Base-by-base conservation (phyloP, 495 filamentous ascomycete genomes). In the Hyaloscypha hepaticicola region DNA sequence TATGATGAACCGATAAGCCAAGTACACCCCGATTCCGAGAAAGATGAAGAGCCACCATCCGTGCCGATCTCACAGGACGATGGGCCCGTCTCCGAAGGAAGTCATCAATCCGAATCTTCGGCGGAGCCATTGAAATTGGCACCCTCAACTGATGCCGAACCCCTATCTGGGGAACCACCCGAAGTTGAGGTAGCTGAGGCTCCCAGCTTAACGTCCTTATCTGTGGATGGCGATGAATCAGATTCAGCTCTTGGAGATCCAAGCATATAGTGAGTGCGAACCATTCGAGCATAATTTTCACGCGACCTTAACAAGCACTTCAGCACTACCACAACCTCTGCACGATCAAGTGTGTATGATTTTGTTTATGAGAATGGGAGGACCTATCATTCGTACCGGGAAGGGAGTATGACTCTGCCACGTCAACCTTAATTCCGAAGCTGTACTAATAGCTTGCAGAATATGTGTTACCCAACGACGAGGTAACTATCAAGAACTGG, bases 281-380 rank as follows among this genome's bases (percentile, higher is more conserved):
- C 19, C 19, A 16, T n/a, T 50, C 22, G 6, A 19, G 22, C 48
- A 24, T n/a, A n/a, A n/a, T 50, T 16, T 50, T n/a, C 19, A 25
- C 5, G 3, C 14, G 14, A 16, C 5, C 22, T 41, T 9, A 38
- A 9, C 24, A 27, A 11, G 6, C 28, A 25, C 28, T 50, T 5
- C 7, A 63, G 60, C 34, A 55, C 60, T 27, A 63, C 60, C 16
- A 55, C 26, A 3, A 41, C 60, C 5, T 73, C 72, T 21, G 64
- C 66, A 49, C 58, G 63, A 9, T 75, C 73, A 26, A 73, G 70
- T 65, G 67, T 76, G 27, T 73, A 65, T 61, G 60, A 75, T 34
- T 74, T 68, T 52, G 59, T 69, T 19, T 58, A 72, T 49, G 73
- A 74, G 34, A 72, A 76, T 64, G 73, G 72, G 6, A 67, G 74